phyloP scores from a whole-genome alignment of 169 alveolate genomes.

The Haemoproteus tartakovskyi region DNA sequence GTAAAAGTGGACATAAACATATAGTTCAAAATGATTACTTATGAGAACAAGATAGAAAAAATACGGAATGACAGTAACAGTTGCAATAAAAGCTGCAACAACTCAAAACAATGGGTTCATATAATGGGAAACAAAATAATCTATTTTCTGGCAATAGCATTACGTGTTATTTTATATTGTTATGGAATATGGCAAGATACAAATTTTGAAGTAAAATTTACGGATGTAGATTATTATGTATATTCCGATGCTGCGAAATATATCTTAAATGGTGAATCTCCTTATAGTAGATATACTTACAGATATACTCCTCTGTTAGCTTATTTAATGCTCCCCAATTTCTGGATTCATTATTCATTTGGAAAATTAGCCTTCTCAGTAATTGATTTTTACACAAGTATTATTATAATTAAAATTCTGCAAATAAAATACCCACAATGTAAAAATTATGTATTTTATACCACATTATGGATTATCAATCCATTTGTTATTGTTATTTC shows the following conservation, averaged over 20 bases:
- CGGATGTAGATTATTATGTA: constrained; percentile 97
- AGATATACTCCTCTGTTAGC: constrained; percentile 96
- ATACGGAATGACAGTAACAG: no score
- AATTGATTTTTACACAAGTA: constrained; percentile 85
- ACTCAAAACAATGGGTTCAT: no score
- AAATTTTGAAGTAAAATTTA: constrained; percentile 84
- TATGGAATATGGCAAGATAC: constrained; percentile 60
- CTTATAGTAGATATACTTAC: constrained; percentile 95
- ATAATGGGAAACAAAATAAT: no score
- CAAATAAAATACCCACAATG: constrained; percentile 30
- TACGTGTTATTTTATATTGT: constrained; percentile 51
- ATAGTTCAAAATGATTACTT: no score
- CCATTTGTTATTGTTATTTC: constrained; percentile 91
- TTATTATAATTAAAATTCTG: constrained; percentile 28
- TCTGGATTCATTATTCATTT: constrained; percentile 70
- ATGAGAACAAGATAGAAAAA: no score
- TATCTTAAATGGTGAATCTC: constrained; percentile 90
- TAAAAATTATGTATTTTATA: constrained; percentile 50
- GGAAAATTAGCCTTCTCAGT: constrained; percentile 88
- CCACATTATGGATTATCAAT: constrained; percentile 89
- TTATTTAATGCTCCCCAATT: constrained; percentile 74
- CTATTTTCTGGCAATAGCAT: constrained; percentile 20
- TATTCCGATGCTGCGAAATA: constrained; percentile 95
- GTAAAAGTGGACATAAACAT: no score
- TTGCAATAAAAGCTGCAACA: no score